Conservation (phyloP, 768 basidiomycete species). For the Mycena epipterygia region DNA sequence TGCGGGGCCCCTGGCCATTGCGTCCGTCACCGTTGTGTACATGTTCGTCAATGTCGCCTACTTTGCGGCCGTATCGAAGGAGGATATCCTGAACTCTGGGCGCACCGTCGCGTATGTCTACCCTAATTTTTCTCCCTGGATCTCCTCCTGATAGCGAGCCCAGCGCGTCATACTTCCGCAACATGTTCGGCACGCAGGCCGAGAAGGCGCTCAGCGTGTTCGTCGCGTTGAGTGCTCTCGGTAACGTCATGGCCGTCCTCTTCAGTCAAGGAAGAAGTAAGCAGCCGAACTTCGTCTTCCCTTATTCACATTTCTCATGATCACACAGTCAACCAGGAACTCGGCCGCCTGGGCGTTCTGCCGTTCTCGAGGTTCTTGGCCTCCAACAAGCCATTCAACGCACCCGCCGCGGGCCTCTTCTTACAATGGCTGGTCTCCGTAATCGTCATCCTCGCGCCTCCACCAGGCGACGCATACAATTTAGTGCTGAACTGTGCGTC, state of each 20-base stretch:
- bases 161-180: conserved; percentile 80
- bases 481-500: conserved; percentile 68
- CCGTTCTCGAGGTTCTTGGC: conserved; percentile 76
- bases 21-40: conserved; percentile 69
- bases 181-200: conserved; percentile 67
- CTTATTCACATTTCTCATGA: too few relatives aligned
- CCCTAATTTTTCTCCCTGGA: too few relatives aligned
- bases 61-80: conserved; percentile 78
- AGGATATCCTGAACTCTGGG: conserved; percentile 63
- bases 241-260: conserved; percentile 68
- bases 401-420: conserved; percentile 73
- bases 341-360: conserved; percentile 78
- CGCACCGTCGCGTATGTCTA: conserved; percentile 55
- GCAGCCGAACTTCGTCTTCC: too few relatives aligned
- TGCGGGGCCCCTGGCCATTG: conserved; percentile 76
- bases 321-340: conserved; percentile 70
- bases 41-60: conserved; percentile 80
- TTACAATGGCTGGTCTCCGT: conserved; percentile 73
- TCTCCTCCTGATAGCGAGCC: conserved; percentile 65
- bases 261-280: conserved; percentile 45
- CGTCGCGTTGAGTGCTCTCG: conserved; percentile 73
- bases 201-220: conserved; percentile 67
- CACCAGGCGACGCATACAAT: conserved; percentile 80
- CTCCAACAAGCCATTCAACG: conserved; percentile 76
- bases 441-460: conserved; percentile 64